phyloP scores from a whole-genome alignment of 2,329 filamentous ascomycete species.

The Diaporthe longicolla region DNA sequence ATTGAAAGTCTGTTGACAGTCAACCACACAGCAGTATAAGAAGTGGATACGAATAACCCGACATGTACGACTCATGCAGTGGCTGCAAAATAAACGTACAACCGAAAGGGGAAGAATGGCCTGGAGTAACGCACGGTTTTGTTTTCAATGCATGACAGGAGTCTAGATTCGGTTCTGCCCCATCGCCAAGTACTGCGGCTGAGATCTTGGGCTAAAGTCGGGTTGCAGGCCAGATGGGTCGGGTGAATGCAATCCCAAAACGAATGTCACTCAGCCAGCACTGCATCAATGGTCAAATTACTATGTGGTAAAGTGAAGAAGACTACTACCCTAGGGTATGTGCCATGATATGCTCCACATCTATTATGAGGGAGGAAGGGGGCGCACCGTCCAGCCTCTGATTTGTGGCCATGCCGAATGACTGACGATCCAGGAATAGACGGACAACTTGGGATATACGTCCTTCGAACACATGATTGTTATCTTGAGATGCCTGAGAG shows the following conservation, averaged over 20 bases:
- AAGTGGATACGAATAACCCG: no score
- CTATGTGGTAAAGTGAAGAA: not conserved
- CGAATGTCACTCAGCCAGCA: not conserved
- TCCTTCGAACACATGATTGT: not conserved
- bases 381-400: not conserved
- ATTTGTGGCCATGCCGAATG: not conserved
- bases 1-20: not conserved
- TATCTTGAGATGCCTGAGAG: not conserved
- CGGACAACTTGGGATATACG: not conserved
- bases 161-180: slow-evolving; percentile 4
- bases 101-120: not conserved
- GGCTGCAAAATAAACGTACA: not conserved
- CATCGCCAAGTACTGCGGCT: not conserved
- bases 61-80: not conserved
- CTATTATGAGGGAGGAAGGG: not conserved
- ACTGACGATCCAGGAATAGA: not conserved
- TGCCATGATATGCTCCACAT: not conserved
- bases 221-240: not conserved
- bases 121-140: not conserved
- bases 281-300: slow-evolving; percentile 8
- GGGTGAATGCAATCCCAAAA: not conserved
- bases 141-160: not conserved
- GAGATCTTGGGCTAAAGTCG: not conserved
- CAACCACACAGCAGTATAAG: not conserved
- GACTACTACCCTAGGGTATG: not conserved